Evolutionary conservation across 768 basidiomycete species (phyloP).

Genomic region (Tephrocybe sp.): DNA sequence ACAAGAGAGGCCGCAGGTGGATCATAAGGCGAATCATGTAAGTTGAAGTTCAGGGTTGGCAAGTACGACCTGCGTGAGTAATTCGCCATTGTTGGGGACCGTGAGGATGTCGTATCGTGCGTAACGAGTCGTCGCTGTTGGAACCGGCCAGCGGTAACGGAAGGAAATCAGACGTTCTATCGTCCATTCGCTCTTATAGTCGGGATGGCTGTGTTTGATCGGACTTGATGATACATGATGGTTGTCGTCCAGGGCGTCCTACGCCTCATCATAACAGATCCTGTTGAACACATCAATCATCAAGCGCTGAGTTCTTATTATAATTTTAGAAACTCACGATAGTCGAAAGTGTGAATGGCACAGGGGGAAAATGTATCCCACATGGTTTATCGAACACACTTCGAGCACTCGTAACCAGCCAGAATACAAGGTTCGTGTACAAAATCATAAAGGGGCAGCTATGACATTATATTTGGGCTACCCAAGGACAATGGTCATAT

Average conservation of each 20-base stretch:
- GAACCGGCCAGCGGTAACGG: constrained; percentile 2
- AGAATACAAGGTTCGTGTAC: too few species aligned
- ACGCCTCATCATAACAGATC: not conserved
- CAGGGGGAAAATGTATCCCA: too few species aligned
- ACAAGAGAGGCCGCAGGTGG: constrained; percentile 3
- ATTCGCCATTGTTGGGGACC: not conserved
- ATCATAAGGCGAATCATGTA: constrained; percentile 6
- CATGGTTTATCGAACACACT: too few species aligned
- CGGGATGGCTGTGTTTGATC: not conserved
- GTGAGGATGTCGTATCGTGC: not conserved
- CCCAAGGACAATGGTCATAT: too few species aligned
- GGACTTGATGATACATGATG: constrained; percentile 1
- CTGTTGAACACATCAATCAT: constrained; percentile 6
- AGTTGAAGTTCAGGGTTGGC: constrained; percentile 4
- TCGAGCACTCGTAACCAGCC: too few species aligned
- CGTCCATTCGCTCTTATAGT: not conserved
- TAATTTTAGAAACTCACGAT: too few species aligned
- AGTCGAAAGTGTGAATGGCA: too few species aligned
- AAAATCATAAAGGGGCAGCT: too few species aligned
- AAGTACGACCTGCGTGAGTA: constrained; percentile 1
- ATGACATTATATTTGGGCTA: too few species aligned
- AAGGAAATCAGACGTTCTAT: not conserved
- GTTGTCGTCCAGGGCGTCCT: not conserved
- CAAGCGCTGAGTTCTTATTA: too few species aligned
- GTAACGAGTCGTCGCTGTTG: not conserved